Percentiles rank a stretch among this genome's conserved stretches.
These are phyloP conservation scores for Hypsizygus ulmarius DNA, from an alignment of 1,284 basidiomycete species.

Conservation along the genomic window DNA sequence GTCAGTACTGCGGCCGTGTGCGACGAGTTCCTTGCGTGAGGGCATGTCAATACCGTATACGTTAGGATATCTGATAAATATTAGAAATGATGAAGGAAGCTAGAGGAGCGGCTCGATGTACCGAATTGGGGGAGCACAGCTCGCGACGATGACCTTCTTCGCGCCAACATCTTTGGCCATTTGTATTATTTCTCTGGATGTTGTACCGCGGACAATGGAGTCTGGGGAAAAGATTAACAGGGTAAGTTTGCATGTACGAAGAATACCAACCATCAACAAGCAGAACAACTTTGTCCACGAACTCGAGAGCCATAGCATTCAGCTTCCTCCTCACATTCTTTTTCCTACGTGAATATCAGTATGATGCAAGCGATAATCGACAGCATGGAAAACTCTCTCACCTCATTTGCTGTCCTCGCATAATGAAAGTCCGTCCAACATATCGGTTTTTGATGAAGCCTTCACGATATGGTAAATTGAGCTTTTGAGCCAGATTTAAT, in stretches of 20 bases:
- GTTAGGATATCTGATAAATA: slow-evolving; percentile 70
- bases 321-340: slow-evolving; percentile 97
- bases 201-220: slow-evolving; percentile 98
- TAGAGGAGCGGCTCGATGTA: slow-evolving; percentile 28
- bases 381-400: slow-evolving; percentile 25
- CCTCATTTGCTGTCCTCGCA: slow-evolving; percentile 97
- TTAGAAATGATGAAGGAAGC: slow-evolving; percentile 1
- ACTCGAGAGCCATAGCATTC: slow-evolving; percentile 99
- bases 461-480: slow-evolving; percentile 92
- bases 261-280: slow-evolving; percentile 81
- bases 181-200: slow-evolving; percentile 98
- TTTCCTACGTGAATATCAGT: slow-evolving; percentile 44
- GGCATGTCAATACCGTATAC: slow-evolving; percentile 99
- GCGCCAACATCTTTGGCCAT: slow-evolving; percentile 99
- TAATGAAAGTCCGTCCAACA: slow-evolving; percentile 98
- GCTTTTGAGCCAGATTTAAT: slow-evolving; percentile 90
- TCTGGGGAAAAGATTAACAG: slow-evolving; percentile 46
- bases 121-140: slow-evolving; percentile 95
- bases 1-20: slow-evolving; percentile 74
- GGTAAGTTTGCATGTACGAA: background rate
- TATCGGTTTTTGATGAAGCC: slow-evolving; percentile 99
- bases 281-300: slow-evolving; percentile 88
- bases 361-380: background rate
- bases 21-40: slow-evolving; percentile 90
- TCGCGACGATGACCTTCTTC: slow-evolving; percentile 96